These are phyloP conservation scores for Cordyceps farinosa DNA, from an alignment of 2,329 filamentous ascomycete species.

Conservation along the genomic window DNA sequence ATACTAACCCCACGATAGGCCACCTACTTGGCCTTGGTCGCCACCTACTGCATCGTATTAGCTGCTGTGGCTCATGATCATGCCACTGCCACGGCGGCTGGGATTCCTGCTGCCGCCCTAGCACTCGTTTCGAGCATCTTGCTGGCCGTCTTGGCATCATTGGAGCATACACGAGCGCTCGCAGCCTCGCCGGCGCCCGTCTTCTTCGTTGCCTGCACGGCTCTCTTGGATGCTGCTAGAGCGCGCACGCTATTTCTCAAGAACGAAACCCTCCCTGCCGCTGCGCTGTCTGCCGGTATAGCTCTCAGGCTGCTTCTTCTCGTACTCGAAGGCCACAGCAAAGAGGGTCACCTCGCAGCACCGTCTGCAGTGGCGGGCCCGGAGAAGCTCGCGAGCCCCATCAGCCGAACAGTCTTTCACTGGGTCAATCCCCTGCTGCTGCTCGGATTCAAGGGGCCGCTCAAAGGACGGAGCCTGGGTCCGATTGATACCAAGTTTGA, in stretches of 20 bases:
- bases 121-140: not conserved
- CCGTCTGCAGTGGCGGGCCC: not conserved
- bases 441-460: not conserved
- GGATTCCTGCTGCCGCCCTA: not conserved
- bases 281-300: not conserved
- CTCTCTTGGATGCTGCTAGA: not conserved
- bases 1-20: not conserved
- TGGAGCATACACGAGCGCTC: not conserved
- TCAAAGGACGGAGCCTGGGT: not conserved
- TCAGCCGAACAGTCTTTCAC: conserved; percentile 3
- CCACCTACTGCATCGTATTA: not conserved
- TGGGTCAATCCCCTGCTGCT: conserved; percentile 5
- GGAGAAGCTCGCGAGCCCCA: not conserved
- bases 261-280: not conserved
- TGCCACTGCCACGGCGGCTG: not conserved
- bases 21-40: not conserved
- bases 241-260: not conserved
- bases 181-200: not conserved
- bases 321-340: not conserved
- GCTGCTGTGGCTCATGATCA: not conserved
- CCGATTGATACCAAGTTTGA: not conserved
- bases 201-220: not conserved
- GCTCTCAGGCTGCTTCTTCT: not conserved
- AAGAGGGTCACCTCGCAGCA: not conserved
- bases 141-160: not conserved